Evolutionary conservation across 2,329 filamentous ascomycete genomes (phyloP).

Genomic region (Saccharata proteae): DNA sequence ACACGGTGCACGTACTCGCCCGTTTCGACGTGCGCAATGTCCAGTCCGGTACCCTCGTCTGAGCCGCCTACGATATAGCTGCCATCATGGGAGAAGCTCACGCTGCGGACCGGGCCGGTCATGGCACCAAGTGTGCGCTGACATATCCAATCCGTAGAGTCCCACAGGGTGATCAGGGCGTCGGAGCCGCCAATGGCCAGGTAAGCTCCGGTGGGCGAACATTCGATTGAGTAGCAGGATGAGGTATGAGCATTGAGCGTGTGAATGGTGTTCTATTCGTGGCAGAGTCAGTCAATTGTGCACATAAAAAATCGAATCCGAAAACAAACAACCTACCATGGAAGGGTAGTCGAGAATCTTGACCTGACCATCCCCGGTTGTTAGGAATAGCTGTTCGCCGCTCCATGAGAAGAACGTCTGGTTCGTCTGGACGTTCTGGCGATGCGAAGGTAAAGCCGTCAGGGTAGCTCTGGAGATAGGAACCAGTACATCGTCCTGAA

Average conservation of each 20-base stretch:
- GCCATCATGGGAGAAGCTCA: constrained; percentile 70
- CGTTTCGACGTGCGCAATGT: constrained; percentile 60
- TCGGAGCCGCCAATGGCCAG: constrained; percentile 66
- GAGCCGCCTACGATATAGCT: constrained; percentile 63
- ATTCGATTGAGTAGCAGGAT: constrained; percentile 53
- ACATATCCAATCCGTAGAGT: constrained; percentile 67
- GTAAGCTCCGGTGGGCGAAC: constrained; percentile 60
- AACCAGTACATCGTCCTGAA: constrained; percentile 49
- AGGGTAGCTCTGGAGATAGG: constrained; percentile 49
- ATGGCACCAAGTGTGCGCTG: constrained; percentile 58
- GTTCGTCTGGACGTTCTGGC: constrained; percentile 55
- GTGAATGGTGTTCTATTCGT: constrained; percentile 32
- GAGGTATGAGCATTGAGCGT: constrained; percentile 61
- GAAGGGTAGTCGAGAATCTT: constrained; percentile 44
- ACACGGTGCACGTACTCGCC: constrained; percentile 62
- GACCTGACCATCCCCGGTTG: constrained; percentile 58
- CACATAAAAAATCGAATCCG: background rate
- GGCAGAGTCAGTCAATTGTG: background rate
- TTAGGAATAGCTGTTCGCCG: constrained; percentile 57
- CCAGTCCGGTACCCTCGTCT: constrained; percentile 58
- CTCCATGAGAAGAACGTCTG: constrained; percentile 64
- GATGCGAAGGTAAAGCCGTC: constrained; percentile 44
- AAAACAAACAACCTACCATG: constrained; percentile 22
- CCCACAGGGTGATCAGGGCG: constrained; percentile 64
- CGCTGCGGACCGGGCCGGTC: constrained; percentile 55